phyloP scores from a whole-genome alignment of 139 green algal genomes.

The Eudorina sp. region DNA sequence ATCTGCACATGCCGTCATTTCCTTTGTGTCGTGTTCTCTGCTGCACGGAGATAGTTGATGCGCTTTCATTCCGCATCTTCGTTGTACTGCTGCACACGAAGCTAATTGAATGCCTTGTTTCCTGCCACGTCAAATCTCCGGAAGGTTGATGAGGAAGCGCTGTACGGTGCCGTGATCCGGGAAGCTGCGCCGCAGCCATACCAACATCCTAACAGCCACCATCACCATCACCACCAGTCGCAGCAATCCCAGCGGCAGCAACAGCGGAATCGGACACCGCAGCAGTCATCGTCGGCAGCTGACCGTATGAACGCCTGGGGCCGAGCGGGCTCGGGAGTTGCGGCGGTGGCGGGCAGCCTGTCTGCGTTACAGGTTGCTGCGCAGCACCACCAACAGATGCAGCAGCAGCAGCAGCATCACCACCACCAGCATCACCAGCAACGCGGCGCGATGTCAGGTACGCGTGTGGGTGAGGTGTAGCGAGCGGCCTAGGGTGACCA shows the following conservation, averaged over 20 bases:
- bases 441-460: neutral
- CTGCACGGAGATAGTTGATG: too few relatives aligned
- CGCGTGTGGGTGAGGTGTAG: neutral
- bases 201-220: slow-evolving; percentile 24
- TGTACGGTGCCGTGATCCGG: slow-evolving; percentile 85
- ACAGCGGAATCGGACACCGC: neutral
- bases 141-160: slow-evolving; percentile 89
- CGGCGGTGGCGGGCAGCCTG: slow-evolving; percentile 42
- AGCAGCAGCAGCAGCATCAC: neutral
- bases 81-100: too few relatives aligned
- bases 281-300: neutral
- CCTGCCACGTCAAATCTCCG: neutral
- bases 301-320: slow-evolving; percentile 52
- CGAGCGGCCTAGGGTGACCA: too few relatives aligned
- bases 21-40: too few relatives aligned
- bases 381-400: slow-evolving; percentile 16
- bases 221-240: slow-evolving; percentile 37
- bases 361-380: neutral
- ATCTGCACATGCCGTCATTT: too few relatives aligned
- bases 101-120: neutral
- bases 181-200: neutral
- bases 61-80: too few relatives aligned
- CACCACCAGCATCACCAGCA: neutral
- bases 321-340: slow-evolving; percentile 51
- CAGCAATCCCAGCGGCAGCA: slow-evolving; percentile 47